Evolutionary conservation across 805 yeast species (phyloP).

Genomic region (Vanderwaltozyma verrucispora): DNA sequence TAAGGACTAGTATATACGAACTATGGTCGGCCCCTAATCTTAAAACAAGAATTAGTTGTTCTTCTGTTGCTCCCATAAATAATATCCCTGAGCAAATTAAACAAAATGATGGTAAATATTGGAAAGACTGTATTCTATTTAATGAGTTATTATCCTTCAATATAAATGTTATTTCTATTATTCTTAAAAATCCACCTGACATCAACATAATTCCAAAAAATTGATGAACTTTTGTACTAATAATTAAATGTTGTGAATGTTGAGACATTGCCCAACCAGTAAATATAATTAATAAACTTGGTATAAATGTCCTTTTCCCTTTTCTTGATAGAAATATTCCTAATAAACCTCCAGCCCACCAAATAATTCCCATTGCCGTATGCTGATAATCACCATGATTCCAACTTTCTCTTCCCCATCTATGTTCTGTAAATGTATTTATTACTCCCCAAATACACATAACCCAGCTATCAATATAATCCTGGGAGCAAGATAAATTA

Average conservation of each 20-base stretch:
- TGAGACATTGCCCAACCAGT: constrained; percentile 95
- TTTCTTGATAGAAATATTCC: constrained; percentile 70
- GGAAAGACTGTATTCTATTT: constrained; percentile 56
- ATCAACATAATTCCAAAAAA: constrained; percentile 77
- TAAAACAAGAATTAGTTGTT: constrained; percentile 62
- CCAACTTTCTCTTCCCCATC: constrained; percentile 90
- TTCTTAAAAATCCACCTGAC: constrained; percentile 65
- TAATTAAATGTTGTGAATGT: constrained; percentile 64
- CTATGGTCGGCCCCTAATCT: constrained; percentile 77
- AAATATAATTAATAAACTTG: constrained; percentile 69
- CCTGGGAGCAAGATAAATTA: constrained; percentile 54
- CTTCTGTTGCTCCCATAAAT: constrained; percentile 91
- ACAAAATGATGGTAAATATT: constrained; percentile 77
- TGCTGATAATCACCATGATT: constrained; percentile 90
- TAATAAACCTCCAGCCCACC: constrained; percentile 91
- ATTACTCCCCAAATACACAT: constrained; percentile 89
- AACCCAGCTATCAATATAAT: constrained; percentile 68
- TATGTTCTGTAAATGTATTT: constrained; percentile 91
- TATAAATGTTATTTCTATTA: constrained; percentile 72
- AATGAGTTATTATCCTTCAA: constrained; percentile 46
- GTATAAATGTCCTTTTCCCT: constrained; percentile 62
- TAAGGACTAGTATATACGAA: constrained; percentile 62
- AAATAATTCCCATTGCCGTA: constrained; percentile 90
- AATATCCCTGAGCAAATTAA: constrained; percentile 67
- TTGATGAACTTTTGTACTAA: constrained; percentile 80